A percentile compares a stretch with the other conserved stretches of the same genome.
Evolutionary conservation across 2,329 filamentous ascomycete genomes (phyloP).

Genomic region (Aspergillus sp.): DNA sequence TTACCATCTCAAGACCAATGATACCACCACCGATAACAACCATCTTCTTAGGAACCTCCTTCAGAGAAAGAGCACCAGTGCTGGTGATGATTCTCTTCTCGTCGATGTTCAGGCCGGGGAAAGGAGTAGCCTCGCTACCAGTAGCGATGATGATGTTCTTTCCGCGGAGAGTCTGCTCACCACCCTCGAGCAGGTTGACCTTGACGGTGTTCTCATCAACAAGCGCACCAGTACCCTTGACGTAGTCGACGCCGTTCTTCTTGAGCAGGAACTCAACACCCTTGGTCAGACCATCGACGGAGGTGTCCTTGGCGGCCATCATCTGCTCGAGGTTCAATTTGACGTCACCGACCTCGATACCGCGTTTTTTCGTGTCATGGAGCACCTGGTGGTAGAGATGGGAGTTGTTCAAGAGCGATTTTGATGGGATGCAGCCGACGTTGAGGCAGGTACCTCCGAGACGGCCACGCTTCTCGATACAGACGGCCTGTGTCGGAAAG

Average conservation of each 20-base stretch:
- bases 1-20: conserved; percentile 95
- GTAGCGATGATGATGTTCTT: conserved; percentile 99
- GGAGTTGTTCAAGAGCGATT: conserved; percentile 99
- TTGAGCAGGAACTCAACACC: conserved; percentile 98
- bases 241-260: conserved; percentile 98
- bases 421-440: conserved; percentile 98
- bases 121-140: conserved; percentile 90
- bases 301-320: conserved; percentile 98
- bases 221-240: conserved; percentile 90
- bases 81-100: conserved; percentile 97
- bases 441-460: conserved; percentile 98
- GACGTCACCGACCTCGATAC: conserved; percentile 96
- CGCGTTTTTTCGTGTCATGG: conserved; percentile 94
- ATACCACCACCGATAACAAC: conserved; percentile 97
- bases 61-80: conserved; percentile 86
- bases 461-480: conserved; percentile 95
- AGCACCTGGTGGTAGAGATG: conserved; percentile 96
- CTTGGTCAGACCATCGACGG: conserved; percentile 86
- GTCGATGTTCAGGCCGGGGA: conserved; percentile 92
- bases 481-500: conserved; percentile 67
- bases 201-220: conserved; percentile 87
- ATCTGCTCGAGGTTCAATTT: conserved; percentile 92
- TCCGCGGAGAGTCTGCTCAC: conserved; percentile 79
- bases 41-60: conserved; percentile 93
- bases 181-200: conserved; percentile 85